A percentile compares a stretch with the other conserved stretches of the same genome.
phyloP scores from a whole-genome alignment of 495 filamentous ascomycete species.

The Tuber magnatum region DNA sequence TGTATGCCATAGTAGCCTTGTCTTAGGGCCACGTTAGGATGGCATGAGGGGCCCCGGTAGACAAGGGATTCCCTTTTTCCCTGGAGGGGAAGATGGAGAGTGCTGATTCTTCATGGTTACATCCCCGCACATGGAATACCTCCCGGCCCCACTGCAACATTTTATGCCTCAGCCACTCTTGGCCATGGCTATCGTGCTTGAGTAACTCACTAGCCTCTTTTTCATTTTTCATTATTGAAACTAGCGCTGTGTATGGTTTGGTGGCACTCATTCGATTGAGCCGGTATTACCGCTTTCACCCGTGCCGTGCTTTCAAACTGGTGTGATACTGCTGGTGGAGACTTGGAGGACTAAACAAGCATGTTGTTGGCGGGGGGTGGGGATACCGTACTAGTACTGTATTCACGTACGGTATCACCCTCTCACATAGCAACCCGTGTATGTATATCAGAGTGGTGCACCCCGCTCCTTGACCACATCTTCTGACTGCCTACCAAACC shows the following conservation, averaged over 20 bases:
- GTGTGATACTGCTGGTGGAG: not conserved
- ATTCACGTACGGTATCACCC: not conserved
- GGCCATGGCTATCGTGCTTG: not conserved
- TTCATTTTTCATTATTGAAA: not conserved
- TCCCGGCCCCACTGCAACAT: not conserved
- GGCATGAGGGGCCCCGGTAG: not conserved
- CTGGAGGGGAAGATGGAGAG: not conserved
- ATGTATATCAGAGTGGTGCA: not conserved
- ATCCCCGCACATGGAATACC: not conserved
- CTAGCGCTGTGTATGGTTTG: not conserved
- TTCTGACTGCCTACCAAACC: not conserved
- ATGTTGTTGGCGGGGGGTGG: not conserved
- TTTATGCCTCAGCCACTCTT: not conserved
- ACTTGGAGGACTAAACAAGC: not conserved
- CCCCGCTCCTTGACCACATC: not conserved
- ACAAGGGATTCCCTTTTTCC: not conserved
- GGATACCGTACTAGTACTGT: not conserved
- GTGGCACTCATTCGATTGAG: not conserved
- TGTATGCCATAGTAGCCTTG: not conserved
- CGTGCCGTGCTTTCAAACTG: not conserved
- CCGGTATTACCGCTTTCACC: not conserved
- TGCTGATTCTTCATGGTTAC: not conserved
- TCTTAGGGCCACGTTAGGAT: not conserved
- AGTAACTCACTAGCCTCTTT: not conserved
- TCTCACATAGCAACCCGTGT: not conserved